Percentiles rank a stretch among this genome's conserved stretches.
These are phyloP conservation scores for Fusarium pininemorale DNA, from an alignment of 2,329 filamentous ascomycete species.

Conservation along the genomic window DNA sequence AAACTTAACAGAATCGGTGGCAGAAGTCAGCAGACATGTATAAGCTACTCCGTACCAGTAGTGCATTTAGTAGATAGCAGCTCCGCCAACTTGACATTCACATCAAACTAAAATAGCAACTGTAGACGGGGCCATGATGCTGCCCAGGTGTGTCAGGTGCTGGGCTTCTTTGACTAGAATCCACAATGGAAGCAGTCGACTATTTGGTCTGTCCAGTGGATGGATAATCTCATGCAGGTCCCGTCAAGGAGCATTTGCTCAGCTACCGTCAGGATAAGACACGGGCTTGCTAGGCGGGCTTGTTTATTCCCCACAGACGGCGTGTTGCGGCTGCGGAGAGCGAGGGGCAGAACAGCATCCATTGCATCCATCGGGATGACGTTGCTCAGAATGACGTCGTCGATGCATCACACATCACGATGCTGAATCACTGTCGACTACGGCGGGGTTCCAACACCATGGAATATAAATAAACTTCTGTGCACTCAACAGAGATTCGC, in stretches of 20 bases:
- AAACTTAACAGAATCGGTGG: background rate
- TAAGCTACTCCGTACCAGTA: background rate
- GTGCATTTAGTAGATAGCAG: background rate
- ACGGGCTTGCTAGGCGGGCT: background rate
- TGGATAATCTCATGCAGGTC: constrained; percentile 21
- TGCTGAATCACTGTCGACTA: constrained; percentile 11
- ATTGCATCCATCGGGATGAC: constrained; percentile 26
- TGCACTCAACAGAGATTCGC: background rate
- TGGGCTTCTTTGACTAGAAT: background rate
- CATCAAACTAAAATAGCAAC: constrained; percentile 4
- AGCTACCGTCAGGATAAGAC: background rate
- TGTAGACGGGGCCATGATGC: constrained; percentile 19
- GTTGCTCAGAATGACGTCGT: constrained; percentile 34
- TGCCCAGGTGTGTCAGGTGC: constrained; percentile 2
- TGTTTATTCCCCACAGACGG: constrained; percentile 22
- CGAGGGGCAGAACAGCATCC: background rate
- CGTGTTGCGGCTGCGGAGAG: constrained; percentile 10
- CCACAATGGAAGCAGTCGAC: background rate
- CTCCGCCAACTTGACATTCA: background rate
- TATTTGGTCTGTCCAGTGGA: background rate
- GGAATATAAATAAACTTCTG: constrained; percentile 26
- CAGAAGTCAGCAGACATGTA: background rate
- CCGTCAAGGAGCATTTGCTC: constrained; percentile 24
- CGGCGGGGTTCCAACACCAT: background rate
- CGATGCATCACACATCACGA: constrained; percentile 34